Base-by-base conservation (phyloP, 495 filamentous ascomycete genomes). In the Geoglossum glabrum region DNA sequence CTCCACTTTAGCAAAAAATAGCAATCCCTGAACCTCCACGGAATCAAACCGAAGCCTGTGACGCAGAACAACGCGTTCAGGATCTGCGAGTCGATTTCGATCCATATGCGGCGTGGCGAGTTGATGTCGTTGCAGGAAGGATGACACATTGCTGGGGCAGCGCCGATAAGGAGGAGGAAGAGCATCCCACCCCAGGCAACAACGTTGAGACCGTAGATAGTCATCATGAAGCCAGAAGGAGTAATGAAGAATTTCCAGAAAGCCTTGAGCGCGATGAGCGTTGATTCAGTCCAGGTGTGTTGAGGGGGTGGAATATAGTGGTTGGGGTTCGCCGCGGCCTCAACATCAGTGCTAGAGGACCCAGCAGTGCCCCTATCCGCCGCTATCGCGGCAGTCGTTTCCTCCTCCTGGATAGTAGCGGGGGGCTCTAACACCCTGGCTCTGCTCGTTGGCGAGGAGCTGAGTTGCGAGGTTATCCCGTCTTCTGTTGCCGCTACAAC, bases 111-210 rank as follows among this genome's bases (percentile, higher is more conserved):
- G 5, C 86, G 76, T 0, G 83, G 77, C 0, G 82, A 85, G 61
- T 90, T 71, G 65, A 87, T 80, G 65, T 85, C 72, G 69, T 84
- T 73, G 73, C 86, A 92, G 10, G 64, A 74, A 4, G 80, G 83
- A 50, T 74, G 73, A 70, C 87, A 92, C 87, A 92, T 90, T 60
- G 80, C 80, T 0, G 86, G 82, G 0, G 79, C 74, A 13, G 83
- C 87, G 62, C 84, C 82, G 68, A 76, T 79, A 56, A 93, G 74
- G 9, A 95, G 76, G 19, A 93, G 73, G 71, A 95, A 90, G 21
- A 93, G 72, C 88, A 95, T 93, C 36, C 81, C 85, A 55, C 88
- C 88, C 87, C 88, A 95, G 9, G 86, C 87, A 5, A 93, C 73
- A 1, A 92, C 76, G 56, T 85, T 86, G 30, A 92, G 78, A 21